Percentiles rank a stretch among this genome's conserved stretches.
Conservation (phyloP, 148 eudicot species). For the Persicaria maculosa region DNA sequence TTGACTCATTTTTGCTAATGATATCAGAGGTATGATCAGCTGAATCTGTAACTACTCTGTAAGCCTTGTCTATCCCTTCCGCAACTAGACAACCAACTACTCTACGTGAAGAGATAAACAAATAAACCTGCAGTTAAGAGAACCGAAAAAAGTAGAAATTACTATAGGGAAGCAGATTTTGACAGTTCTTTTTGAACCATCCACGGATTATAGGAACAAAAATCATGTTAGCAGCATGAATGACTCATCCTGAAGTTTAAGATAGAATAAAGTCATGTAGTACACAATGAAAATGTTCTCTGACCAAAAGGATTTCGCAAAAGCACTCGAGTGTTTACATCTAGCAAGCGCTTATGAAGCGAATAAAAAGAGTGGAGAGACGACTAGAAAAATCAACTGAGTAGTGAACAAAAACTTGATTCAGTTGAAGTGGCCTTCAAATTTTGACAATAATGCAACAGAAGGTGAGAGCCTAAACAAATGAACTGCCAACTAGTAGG, state of each 20-base stretch:
- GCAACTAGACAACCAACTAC: constrained; percentile 67
- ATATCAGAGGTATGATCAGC: constrained; percentile 13
- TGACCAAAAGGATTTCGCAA: background rate
- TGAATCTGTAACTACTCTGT: constrained; percentile 37
- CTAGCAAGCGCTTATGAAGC: background rate
- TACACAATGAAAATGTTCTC: background rate
- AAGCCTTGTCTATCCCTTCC: constrained; percentile 58
- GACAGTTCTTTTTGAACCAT: background rate
- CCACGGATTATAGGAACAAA: background rate
- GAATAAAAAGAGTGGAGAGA: background rate
- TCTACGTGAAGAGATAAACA: constrained; percentile 53
- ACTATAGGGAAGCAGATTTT: background rate
- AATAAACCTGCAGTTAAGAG: constrained; percentile 46
- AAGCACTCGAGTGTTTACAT: background rate
- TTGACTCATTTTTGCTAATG: constrained; percentile 28
- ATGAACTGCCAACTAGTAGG: background rate
- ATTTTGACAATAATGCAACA: background rate
- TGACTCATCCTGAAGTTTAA: background rate
- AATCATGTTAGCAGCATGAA: background rate
- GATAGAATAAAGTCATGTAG: background rate
- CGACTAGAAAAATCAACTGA: background rate
- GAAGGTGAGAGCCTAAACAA: background rate
- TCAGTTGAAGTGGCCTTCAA: background rate
- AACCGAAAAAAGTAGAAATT: background rate
- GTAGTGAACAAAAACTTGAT: background rate